Conservation (phyloP, 768 basidiomycete genomes). For the Suillus fuscotomentosus region DNA sequence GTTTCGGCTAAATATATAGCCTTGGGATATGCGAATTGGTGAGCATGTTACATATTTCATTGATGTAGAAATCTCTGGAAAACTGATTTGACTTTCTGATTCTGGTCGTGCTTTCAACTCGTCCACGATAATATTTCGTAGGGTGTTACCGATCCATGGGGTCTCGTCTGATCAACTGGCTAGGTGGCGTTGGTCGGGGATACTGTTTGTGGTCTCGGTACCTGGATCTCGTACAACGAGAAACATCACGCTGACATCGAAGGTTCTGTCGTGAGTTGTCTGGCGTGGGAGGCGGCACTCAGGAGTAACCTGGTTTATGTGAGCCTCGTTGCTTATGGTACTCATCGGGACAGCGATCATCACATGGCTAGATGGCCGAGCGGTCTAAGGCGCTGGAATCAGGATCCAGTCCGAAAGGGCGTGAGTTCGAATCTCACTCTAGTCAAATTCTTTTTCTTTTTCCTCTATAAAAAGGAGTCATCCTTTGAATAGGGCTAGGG, state of each 20-base stretch:
- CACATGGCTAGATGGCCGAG: conserved; percentile 47
- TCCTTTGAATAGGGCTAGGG: not conserved
- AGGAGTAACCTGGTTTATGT: too few relatives aligned
- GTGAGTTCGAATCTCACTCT: conserved; percentile 12
- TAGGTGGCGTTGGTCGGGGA: too few relatives aligned
- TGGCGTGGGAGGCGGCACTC: too few relatives aligned
- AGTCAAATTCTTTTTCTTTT: not conserved
- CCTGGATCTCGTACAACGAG: not conserved
- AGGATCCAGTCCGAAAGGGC: conserved; percentile 38
- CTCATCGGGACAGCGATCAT: not conserved
- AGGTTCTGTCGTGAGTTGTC: not conserved
- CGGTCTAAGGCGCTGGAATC: conserved; percentile 61
- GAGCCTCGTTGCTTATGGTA: not conserved
- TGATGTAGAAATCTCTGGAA: not conserved
- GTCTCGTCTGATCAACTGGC: not conserved
- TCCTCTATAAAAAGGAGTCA: too few relatives aligned
- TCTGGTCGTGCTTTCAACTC: not conserved
- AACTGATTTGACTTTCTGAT: not conserved
- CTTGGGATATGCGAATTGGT: not conserved
- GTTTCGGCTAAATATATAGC: not conserved
- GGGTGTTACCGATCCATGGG: not conserved
- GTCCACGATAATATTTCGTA: not conserved
- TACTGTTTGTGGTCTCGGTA: not conserved
- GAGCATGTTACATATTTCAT: not conserved
- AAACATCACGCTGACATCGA: not conserved